A percentile compares a stretch with the other conserved stretches of the same genome.
Evolutionary conservation across 345 rosid genomes (phyloP).

Genomic region (Arabis alpina): DNA sequence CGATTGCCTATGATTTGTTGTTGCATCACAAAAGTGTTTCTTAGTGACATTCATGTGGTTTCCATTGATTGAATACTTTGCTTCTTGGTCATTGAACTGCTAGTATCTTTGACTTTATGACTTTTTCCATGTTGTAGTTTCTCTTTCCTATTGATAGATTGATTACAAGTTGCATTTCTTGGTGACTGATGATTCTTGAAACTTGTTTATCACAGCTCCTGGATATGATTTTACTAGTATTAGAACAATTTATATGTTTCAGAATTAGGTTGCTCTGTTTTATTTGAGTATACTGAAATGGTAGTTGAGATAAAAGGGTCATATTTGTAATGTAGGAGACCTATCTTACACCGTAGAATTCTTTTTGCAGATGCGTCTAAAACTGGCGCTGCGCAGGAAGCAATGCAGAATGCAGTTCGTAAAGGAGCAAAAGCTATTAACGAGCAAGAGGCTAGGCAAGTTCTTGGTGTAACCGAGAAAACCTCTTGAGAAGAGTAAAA

Average conservation of each 20-base stretch:
- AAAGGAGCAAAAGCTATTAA: constrained; percentile 72
- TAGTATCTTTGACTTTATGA: too few relatives aligned
- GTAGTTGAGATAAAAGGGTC: too few relatives aligned
- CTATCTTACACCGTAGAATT: constrained; percentile 5
- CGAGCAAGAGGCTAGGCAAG: constrained; percentile 87
- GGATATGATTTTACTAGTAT: not conserved
- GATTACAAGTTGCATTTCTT: too few relatives aligned
- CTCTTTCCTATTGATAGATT: too few relatives aligned
- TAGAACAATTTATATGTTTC: not conserved
- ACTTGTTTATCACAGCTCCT: not conserved
- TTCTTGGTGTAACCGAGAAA: constrained; percentile 74
- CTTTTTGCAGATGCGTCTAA: constrained; percentile 77
- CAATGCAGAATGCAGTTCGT: constrained; percentile 66
- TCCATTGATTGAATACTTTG: too few relatives aligned
- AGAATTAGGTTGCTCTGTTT: constrained; percentile 2
- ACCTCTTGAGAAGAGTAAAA: constrained; percentile 78
- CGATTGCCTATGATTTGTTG: too few relatives aligned
- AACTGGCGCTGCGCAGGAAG: constrained; percentile 81
- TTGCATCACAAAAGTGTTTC: too few relatives aligned
- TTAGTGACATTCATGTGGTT: too few relatives aligned
- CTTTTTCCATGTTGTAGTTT: too few relatives aligned
- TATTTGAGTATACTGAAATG: too few relatives aligned
- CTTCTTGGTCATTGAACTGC: too few relatives aligned
- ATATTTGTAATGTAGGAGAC: too few relatives aligned
- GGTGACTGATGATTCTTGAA: constrained; percentile 19